Percentiles rank a stretch among this genome's conserved stretches.
These are phyloP conservation scores for Fraxinus floribunda DNA, from an alignment of 305 asterid genomes.

Conservation along the genomic window DNA sequence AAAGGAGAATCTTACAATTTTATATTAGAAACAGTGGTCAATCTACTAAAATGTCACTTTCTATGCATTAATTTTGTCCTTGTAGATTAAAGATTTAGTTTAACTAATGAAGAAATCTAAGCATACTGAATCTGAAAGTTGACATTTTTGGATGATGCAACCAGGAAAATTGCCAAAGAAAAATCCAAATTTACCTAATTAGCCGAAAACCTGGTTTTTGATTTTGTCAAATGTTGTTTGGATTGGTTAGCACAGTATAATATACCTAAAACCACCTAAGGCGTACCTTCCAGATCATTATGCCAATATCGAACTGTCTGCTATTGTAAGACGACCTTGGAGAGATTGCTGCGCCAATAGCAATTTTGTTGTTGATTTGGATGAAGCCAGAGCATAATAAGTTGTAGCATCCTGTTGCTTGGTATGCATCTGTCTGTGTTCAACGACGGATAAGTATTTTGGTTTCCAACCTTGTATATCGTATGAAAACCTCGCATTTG, in stretches of 20 bases:
- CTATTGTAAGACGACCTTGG: constrained; percentile 46
- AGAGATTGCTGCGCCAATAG: constrained; percentile 57
- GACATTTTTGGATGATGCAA: not conserved
- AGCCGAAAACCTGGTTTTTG: not conserved
- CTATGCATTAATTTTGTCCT: constrained; percentile 11
- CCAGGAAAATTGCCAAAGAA: not conserved
- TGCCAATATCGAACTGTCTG: constrained; percentile 48
- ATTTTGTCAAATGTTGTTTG: not conserved
- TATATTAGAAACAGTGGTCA: constrained; percentile 19
- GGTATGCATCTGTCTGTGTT: constrained; percentile 43
- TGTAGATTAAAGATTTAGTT: constrained; percentile 21
- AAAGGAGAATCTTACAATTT: constrained; percentile 45
- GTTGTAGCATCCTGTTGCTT: constrained; percentile 59
- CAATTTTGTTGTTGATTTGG: constrained; percentile 51
- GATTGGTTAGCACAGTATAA: not conserved
- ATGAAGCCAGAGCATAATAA: constrained; percentile 51
- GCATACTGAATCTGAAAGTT: not conserved
- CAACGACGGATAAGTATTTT: not conserved
- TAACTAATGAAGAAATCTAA: constrained; percentile 12
- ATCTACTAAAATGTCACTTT: constrained; percentile 11
- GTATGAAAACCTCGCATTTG: not conserved
- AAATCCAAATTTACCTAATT: constrained; percentile 1
- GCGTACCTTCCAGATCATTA: constrained; percentile 57
- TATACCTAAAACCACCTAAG: not conserved
- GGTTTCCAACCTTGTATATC: not conserved